Evolutionary conservation across 2,329 filamentous ascomycete genomes (phyloP), one percentile per base, ranked within the genome.

Genomic region (Neoscytalidium dimidiatum): DNA sequence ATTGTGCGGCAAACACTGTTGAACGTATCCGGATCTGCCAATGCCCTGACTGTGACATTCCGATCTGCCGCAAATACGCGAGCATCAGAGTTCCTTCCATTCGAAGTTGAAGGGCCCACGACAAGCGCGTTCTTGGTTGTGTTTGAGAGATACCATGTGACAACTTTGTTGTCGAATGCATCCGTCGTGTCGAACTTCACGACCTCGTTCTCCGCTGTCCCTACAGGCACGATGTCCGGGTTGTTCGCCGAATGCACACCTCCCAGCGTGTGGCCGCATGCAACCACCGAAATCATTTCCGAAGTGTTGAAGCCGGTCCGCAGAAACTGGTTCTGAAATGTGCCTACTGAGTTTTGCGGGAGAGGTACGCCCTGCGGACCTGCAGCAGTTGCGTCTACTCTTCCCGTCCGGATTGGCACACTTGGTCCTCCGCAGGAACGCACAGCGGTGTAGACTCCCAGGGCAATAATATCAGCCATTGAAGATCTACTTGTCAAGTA

Each of bases 211-310:
- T 77, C 71, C 11, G 75, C 77, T 4, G 77, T 77, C 4, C 81
- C 81, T 2, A 75, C 66, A 1, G 82, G 77, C 1, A 86, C 82
- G 46, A 88, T 82, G 8, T 81, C 76, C 0, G 84, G 83, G 66
- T 86, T 86, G 67, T 86, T 80, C 9, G 72, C 71, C 28, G 78
- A 77, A 73, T 89, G 86, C 7, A 88, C 86, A 17, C 86, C 84
- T 23, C 87, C 87, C 23, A 89, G 72, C 0, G 84, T 85, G 71
- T 89, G 87, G 2, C 87, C 87, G 70, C 87, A 89, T 9, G 86
- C 86, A 1, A 82, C 82, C 26, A 86, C 77, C 69, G 85, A 81
- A 46, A 89, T 87, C 85, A 88, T 88, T 68, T 88, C 84, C 17
- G 79, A 73, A 11, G 73, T 72, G 58, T 74, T 81, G 74, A 88